These are phyloP conservation scores for Citrus maxima DNA, from an alignment of 345 rosid species.

Conservation along the genomic window DNA sequence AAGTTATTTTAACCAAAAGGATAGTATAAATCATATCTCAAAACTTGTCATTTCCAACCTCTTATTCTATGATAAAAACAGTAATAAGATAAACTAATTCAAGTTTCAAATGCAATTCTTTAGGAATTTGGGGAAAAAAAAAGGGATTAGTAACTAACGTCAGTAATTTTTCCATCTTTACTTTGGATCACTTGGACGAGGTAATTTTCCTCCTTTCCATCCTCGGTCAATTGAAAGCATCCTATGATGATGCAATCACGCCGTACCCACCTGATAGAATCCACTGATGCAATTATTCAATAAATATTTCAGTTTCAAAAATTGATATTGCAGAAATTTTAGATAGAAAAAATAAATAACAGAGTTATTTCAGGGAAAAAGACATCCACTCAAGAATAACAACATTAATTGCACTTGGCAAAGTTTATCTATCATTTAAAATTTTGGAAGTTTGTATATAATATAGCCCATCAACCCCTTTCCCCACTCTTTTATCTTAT, in stretches of 20 bases:
- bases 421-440: background rate
- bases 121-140: background rate
- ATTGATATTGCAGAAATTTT: background rate
- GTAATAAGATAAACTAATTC: background rate
- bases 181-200: constrained; percentile 72
- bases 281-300: constrained; percentile 60
- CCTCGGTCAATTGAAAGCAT: constrained; percentile 57
- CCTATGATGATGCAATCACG: constrained; percentile 72
- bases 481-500: background rate
- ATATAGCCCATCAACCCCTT: background rate
- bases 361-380: background rate
- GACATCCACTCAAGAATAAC: background rate
- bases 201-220: constrained; percentile 73
- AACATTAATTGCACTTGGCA: background rate
- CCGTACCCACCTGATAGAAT: constrained; percentile 84
- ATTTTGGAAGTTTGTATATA: background rate
- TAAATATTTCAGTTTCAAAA: constrained; percentile 25
- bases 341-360: background rate
- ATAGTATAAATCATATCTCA: background rate
- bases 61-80: background rate
- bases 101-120: background rate
- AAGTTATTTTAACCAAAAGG: background rate
- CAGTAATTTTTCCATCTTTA: constrained; percentile 60
- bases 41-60: background rate
- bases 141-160: constrained; percentile 46